A percentile compares a stretch with the other conserved stretches of the same genome.
phyloP scores from a whole-genome alignment of 345 rosid genomes.

The Arabidopsis suecica region DNA sequence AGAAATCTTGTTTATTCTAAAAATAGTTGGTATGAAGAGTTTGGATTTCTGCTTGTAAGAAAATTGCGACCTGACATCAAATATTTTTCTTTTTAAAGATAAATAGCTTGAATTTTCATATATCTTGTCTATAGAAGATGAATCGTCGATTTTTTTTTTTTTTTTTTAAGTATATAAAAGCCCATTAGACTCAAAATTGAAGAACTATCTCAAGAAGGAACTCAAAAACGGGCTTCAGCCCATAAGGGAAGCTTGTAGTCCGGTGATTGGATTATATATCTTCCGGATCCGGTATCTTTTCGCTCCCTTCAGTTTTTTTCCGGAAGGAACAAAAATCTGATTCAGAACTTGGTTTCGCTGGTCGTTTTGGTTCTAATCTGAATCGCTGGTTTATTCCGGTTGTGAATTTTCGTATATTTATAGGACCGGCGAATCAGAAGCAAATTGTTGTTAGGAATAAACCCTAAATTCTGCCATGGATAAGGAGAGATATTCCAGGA shows the following conservation, averaged over 20 bases:
- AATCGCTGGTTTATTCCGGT: conserved; percentile 26
- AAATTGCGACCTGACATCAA: no score
- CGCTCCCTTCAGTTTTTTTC: background rate
- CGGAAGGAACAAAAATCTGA: conserved; percentile 10
- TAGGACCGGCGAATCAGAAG: background rate
- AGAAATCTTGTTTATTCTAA: no score
- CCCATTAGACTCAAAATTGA: background rate
- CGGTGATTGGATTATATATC: background rate
- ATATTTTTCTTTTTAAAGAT: no score
- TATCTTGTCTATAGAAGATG: no score
- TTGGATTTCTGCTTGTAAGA: no score
- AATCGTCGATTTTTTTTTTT: no score
- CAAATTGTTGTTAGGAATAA: conserved; percentile 14
- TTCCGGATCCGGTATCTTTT: background rate
- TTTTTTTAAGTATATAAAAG: background rate
- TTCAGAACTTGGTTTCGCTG: conserved; percentile 1
- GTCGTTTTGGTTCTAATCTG: background rate
- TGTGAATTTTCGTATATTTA: background rate
- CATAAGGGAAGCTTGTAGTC: background rate
- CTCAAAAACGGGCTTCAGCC: background rate
- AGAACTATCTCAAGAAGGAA: background rate
- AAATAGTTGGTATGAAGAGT: no score
- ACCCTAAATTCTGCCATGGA: conserved; percentile 59
- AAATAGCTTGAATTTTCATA: no score
- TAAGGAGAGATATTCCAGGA: conserved; percentile 57